Evolutionary conservation across 176 grass and related monocot genomes (phyloP).

Genomic region (Triticum urartu): DNA sequence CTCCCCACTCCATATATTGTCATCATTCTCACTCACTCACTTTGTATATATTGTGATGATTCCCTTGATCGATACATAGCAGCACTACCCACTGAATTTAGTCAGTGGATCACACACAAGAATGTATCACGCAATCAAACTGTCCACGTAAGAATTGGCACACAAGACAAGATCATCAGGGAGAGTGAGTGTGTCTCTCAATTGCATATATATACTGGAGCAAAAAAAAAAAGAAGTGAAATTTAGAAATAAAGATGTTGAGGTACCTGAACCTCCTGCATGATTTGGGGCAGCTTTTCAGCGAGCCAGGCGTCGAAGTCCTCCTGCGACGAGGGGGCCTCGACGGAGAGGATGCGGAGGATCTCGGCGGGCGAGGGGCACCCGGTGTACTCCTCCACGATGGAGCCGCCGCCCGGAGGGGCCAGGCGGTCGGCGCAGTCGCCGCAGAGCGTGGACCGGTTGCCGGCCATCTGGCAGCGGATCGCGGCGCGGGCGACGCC

Average conservation of each 20-base stretch:
- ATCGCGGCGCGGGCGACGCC: neutral
- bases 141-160: neutral
- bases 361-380: conserved; percentile 15
- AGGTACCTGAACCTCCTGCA: neutral
- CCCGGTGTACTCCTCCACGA: conserved; percentile 22
- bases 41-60: neutral
- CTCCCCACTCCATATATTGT: neutral
- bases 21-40: neutral
- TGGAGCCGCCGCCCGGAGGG: neutral
- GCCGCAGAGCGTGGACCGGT: neutral
- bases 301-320: conserved; percentile 23
- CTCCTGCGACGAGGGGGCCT: neutral
- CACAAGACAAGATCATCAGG: neutral
- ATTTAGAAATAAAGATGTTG: neutral
- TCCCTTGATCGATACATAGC: neutral
- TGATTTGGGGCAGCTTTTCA: neutral
- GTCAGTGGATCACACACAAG: neutral
- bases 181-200: neutral
- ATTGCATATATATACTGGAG: neutral
- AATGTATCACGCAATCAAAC: neutral
- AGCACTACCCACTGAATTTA: neutral
- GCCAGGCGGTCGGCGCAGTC: neutral
- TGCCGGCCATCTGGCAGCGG: neutral
- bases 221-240: neutral
- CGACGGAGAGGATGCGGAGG: conserved; percentile 6